Conservation (phyloP, 352 stramenopile species). For the Pythium aristosporum region DNA sequence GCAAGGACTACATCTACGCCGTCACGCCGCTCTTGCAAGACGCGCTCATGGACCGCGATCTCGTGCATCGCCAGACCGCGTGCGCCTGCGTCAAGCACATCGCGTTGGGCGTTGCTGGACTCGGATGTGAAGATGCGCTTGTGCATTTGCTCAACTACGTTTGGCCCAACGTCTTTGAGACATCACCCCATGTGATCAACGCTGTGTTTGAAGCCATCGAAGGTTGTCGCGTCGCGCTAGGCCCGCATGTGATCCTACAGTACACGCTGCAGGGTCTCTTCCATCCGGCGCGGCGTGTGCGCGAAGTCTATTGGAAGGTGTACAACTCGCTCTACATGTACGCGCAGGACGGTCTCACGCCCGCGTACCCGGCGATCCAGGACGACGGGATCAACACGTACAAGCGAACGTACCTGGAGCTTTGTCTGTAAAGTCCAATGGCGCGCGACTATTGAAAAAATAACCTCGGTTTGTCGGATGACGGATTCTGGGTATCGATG, state of each 20-base stretch:
- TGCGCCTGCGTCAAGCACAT: conserved; percentile 98
- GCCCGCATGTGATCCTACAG: conserved; percentile 95
- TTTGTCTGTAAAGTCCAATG: conserved; percentile 52
- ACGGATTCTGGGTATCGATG: neutral
- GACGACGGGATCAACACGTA: conserved; percentile 96
- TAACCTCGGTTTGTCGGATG: neutral
- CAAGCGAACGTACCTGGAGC: conserved; percentile 93
- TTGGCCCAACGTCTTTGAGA: conserved; percentile 99
- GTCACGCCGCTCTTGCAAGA: conserved; percentile 98
- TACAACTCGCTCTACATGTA: conserved; percentile 99
- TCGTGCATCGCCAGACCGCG: conserved; percentile 98
- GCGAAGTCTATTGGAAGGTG: conserved; percentile 99
- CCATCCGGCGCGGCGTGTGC: conserved; percentile 97
- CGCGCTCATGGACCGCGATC: conserved; percentile 98
- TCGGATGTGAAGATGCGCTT: conserved; percentile 98
- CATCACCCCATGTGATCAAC: conserved; percentile 98
- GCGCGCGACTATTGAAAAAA: conserved; percentile 4
- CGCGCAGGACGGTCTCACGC: conserved; percentile 95
- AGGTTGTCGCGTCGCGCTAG: conserved; percentile 95
- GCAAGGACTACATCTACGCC: conserved; percentile 99
- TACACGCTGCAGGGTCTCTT: conserved; percentile 98
- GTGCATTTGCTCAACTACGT: conserved; percentile 99
- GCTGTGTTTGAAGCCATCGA: conserved; percentile 98
- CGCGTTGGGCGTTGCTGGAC: conserved; percentile 93
- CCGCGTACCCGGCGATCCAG: conserved; percentile 95